phyloP scores from a whole-genome alignment of 2,329 filamentous ascomycete genomes.

The Blastomyces emzantsi region DNA sequence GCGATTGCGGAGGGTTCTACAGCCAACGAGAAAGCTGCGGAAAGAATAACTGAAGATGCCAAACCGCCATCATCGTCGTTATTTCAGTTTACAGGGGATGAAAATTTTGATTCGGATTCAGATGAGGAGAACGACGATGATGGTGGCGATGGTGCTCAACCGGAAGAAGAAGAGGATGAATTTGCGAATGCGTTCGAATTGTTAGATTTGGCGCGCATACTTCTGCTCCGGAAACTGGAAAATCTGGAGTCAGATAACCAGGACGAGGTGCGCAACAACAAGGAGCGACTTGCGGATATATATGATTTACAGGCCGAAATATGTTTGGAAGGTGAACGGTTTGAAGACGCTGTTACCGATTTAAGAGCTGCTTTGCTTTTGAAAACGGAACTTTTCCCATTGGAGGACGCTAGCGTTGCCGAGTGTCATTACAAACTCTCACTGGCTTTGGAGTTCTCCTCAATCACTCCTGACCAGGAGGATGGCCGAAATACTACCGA shows the following conservation, averaged over 20 bases:
- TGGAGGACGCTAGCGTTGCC: constrained; percentile 75
- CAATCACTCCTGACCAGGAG: constrained; percentile 49
- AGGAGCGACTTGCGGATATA: constrained; percentile 82
- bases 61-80: constrained; percentile 41
- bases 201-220: constrained; percentile 53
- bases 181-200: constrained; percentile 56
- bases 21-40: constrained; percentile 9
- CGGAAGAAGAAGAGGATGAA: constrained; percentile 55
- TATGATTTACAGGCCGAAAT: constrained; percentile 94
- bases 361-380: constrained; percentile 66
- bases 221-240: constrained; percentile 50
- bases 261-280: constrained; percentile 51
- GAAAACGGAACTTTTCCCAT: constrained; percentile 67
- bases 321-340: constrained; percentile 92
- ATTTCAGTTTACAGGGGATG: constrained; percentile 90
- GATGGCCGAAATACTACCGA: constrained; percentile 35
- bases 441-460: constrained; percentile 87
- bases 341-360: constrained; percentile 77
- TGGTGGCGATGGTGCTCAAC: constrained; percentile 40
- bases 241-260: constrained; percentile 28
- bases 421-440: constrained; percentile 97
- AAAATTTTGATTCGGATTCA: constrained; percentile 74
- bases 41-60: constrained; percentile 13
- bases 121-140: constrained; percentile 52
- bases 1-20: constrained; percentile 21